Percentiles rank a stretch among this genome's conserved stretches.
Evolutionary conservation across 2,329 filamentous ascomycete species (phyloP).

Genomic region (Hypoxylon sp.): DNA sequence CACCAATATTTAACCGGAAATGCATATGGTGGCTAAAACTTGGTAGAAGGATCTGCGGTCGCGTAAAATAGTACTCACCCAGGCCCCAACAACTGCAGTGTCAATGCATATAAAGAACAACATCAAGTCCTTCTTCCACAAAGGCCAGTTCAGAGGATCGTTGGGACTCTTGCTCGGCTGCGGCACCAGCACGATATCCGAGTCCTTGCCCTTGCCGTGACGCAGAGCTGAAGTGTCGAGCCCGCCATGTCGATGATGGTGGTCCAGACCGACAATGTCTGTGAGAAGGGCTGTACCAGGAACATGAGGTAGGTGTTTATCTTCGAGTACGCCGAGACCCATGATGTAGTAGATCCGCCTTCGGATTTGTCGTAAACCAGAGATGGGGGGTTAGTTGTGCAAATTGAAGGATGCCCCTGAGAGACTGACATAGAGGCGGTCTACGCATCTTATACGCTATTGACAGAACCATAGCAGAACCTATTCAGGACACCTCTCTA

Average conservation of each 20-base stretch:
- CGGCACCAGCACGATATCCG: conserved; percentile 59
- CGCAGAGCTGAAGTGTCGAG: conserved; percentile 43
- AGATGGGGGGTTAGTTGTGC: not conserved
- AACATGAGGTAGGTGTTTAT: conserved; percentile 46
- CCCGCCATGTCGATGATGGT: conserved; percentile 44
- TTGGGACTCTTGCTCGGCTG: conserved; percentile 58
- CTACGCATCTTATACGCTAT: conserved; percentile 27
- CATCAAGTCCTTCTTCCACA: conserved; percentile 56
- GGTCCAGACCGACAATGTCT: conserved; percentile 47
- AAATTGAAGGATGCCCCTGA: not conserved
- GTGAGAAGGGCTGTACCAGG: conserved; percentile 48
- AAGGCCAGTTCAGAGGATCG: conserved; percentile 57
- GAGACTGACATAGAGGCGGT: too few species aligned
- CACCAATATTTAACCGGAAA: not conserved
- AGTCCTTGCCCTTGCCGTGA: conserved; percentile 44
- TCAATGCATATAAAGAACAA: conserved; percentile 54
- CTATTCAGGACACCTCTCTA: not conserved
- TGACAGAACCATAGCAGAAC: conserved; percentile 1
- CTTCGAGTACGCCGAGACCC: conserved; percentile 49
- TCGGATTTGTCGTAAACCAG: not conserved
- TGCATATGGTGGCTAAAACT: not conserved
- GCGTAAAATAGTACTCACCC: conserved; percentile 21
- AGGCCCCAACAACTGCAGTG: conserved; percentile 52
- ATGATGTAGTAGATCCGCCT: conserved; percentile 29
- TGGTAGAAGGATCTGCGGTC: not conserved